Percentiles rank a stretch among this genome's conserved stretches.
phyloP scores from a whole-genome alignment of 192 early-diverging fungal species.

The Coemansia pectinata region DNA sequence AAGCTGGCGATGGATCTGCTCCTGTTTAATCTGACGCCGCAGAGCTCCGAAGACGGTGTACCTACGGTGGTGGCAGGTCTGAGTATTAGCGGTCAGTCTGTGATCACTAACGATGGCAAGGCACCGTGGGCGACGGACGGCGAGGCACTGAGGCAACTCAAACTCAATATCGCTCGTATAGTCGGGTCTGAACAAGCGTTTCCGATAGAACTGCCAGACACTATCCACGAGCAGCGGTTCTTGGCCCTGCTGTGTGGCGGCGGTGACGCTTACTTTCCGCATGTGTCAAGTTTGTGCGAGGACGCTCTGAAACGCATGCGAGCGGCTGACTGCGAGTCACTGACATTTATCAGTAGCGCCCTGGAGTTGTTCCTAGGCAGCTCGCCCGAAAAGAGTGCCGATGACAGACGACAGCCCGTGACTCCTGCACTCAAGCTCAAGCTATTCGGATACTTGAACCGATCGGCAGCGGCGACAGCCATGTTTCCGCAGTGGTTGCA shows the following conservation, averaged over 20 bases:
- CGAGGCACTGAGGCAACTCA: slow-evolving; percentile 29
- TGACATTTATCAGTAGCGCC: slow-evolving; percentile 53
- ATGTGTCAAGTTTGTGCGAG: slow-evolving; percentile 66
- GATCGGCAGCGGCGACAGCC: slow-evolving; percentile 69
- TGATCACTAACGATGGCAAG: slow-evolving; percentile 73
- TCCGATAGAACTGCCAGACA: slow-evolving; percentile 38
- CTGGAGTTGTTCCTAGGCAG: slow-evolving; percentile 68
- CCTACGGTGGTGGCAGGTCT: slow-evolving; percentile 19
- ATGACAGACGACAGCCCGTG: slow-evolving; percentile 18
- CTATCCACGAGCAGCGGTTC: slow-evolving; percentile 57
- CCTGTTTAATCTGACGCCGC: slow-evolving; percentile 11
- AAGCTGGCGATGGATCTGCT: slow-evolving; percentile 19
- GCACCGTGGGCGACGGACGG: slow-evolving; percentile 63
- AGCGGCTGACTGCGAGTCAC: slow-evolving; percentile 72
- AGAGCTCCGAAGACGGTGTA: background rate
- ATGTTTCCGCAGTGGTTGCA: slow-evolving; percentile 69
- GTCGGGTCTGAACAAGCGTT: slow-evolving; percentile 41
- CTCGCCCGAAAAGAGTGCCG: slow-evolving; percentile 8
- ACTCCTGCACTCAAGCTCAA: slow-evolving; percentile 27
- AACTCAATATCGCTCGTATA: slow-evolving; percentile 26
- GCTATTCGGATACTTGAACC: slow-evolving; percentile 38
- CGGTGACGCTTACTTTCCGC: slow-evolving; percentile 72
- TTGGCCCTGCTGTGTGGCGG: slow-evolving; percentile 40
- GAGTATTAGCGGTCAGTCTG: slow-evolving; percentile 4
- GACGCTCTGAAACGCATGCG: slow-evolving; percentile 73